Evolutionary conservation across 805 yeast species (phyloP), one percentile per base, ranked within the genome.

Genomic region (Starmerella floris): DNA sequence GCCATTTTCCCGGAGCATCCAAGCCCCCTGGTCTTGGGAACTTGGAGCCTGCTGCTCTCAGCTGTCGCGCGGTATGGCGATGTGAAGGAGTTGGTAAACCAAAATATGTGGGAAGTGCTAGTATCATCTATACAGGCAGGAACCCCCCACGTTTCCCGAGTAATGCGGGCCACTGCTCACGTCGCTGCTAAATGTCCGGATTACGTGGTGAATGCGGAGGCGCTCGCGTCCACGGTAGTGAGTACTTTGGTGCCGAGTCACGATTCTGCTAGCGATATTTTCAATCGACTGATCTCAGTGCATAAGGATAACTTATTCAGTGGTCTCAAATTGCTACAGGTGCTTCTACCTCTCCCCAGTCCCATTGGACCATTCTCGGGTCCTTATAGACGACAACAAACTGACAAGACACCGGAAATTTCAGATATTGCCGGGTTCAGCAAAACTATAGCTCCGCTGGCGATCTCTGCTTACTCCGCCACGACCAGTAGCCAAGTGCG

Each of bases 1-100:
- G 49, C 51, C 2, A 37, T 47, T 3, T 46, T 53, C 21, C 48
- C 49, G 17, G 34, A 39, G 22, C 44, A 41, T 21, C 41, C 47
- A 5, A 36, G 30, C 19, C 53, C 51, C 10, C 31, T 42, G 2
- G 50, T 51, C 1, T 21, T 45, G 11, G 46, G 44, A 5, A 45
- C 52, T 4, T 26, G 43, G 34, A 39, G 52, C 44, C 36, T 41
- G 21, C 40, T 53, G 15, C 34, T 53, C 13, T 23, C 39, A 9
- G 48, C 50, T 13, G 37, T 53, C 4, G 46, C 53, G 26, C 10
- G 17, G 10, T 5, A 13, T 16, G 36, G 19, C 5, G 50, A 48
- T 30, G 33, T 49, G n/a, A 38, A 27, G 16, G 44, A 41, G 15
- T 22, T 37, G 16, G 42, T 46, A 17, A 35, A 26, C 11, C 39